Evolutionary conservation across 148 eudicot genomes (phyloP).

Genomic region (Chenopodium quinoa): DNA sequence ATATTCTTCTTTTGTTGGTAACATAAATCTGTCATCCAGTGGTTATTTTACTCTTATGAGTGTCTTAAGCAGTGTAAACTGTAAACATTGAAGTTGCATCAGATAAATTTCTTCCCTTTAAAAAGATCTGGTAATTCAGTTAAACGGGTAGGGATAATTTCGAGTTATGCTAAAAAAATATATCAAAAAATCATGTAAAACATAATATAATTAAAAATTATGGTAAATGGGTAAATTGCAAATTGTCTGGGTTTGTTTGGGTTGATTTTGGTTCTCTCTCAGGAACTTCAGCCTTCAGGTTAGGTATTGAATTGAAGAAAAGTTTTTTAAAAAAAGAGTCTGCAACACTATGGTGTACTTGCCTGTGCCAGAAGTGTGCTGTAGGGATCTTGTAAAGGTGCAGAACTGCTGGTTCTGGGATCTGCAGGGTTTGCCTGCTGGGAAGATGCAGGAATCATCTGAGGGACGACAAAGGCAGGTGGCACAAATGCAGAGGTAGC

Average conservation of each 20-base stretch:
- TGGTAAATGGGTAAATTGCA: too few species aligned
- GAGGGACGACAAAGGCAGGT: slow-evolving; percentile 50
- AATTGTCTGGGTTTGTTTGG: too few species aligned
- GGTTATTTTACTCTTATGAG: background rate
- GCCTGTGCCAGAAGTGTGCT: slow-evolving; percentile 62
- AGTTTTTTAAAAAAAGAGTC: background rate
- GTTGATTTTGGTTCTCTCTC: too few species aligned
- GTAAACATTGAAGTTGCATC: background rate
- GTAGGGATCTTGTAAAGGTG: slow-evolving; percentile 52
- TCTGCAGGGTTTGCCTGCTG: slow-evolving; percentile 33
- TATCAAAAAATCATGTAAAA: too few species aligned
- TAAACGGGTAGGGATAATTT: too few species aligned
- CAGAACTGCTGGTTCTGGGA: slow-evolving; percentile 30
- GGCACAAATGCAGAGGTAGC: slow-evolving; percentile 39
- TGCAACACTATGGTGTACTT: slow-evolving; percentile 21
- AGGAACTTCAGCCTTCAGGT: too few species aligned
- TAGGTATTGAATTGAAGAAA: too few species aligned
- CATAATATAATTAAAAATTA: too few species aligned
- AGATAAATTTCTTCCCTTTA: background rate
- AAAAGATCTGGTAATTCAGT: background rate
- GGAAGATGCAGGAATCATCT: slow-evolving; percentile 29
- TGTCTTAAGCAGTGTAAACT: background rate
- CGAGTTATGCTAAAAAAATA: too few species aligned
- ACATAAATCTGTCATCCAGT: too few species aligned
- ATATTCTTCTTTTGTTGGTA: background rate